These are phyloP conservation scores for Pouteria glomerata DNA, from an alignment of 148 eudicot species.

Conservation along the genomic window DNA sequence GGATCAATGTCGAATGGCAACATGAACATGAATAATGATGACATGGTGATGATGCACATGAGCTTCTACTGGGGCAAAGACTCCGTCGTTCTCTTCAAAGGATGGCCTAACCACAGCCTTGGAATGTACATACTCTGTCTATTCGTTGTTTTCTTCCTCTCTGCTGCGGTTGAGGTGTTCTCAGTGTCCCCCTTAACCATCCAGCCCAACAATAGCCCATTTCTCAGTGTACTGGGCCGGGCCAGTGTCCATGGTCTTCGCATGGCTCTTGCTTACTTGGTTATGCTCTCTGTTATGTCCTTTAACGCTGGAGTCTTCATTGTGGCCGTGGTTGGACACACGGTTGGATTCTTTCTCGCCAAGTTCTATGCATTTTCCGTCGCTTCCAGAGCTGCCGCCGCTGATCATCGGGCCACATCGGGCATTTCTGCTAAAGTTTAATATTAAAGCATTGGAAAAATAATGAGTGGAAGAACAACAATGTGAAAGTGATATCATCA, in stretches of 20 bases:
- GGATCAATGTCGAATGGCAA: too few species aligned
- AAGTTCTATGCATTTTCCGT: conserved; percentile 10
- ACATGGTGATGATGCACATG: conserved; percentile 33
- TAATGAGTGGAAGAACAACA: too few species aligned
- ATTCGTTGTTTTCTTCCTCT: conserved; percentile 22
- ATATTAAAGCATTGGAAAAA: too few species aligned
- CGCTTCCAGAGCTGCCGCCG: not conserved
- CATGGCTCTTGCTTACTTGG: conserved; percentile 31
- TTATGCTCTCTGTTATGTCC: conserved; percentile 50
- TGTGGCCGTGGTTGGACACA: conserved; percentile 34
- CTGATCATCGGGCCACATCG: too few species aligned
- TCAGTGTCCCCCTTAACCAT: not conserved
- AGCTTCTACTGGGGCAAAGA: conserved; percentile 42
- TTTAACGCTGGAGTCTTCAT: conserved; percentile 38
- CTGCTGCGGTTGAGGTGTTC: conserved; percentile 18
- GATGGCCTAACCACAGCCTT: conserved; percentile 33
- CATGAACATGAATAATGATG: too few species aligned
- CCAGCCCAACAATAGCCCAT: conserved; percentile 5
- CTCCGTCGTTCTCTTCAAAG: conserved; percentile 22
- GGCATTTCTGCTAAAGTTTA: too few species aligned
- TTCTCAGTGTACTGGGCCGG: not conserved
- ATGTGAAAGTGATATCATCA: too few species aligned
- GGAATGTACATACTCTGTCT: conserved; percentile 32
- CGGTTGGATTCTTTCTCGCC: conserved; percentile 21
- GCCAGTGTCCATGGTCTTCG: conserved; percentile 23